Conservation (phyloP, 805 yeast species). For the Pichia insulana region DNA sequence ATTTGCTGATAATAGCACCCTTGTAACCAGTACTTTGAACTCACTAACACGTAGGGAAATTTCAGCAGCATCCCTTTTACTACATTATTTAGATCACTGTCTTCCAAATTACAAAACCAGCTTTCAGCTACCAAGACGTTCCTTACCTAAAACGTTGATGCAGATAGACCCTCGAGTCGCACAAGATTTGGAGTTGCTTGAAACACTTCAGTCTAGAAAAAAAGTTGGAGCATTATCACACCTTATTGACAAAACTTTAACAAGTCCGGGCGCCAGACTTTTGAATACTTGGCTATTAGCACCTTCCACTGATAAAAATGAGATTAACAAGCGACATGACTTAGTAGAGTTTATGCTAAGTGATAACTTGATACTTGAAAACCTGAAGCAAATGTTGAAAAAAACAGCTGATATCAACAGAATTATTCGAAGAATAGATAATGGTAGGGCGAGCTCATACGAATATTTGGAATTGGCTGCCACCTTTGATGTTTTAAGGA, state of each 20-base stretch:
- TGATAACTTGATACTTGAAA: conserved; percentile 23
- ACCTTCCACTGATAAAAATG: conserved; percentile 56
- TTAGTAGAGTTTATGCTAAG: conserved; percentile 37
- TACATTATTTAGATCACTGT: conserved; percentile 65
- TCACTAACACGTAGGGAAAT: conserved; percentile 39
- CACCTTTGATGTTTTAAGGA: conserved; percentile 21
- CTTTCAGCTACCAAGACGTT: conserved; percentile 58
- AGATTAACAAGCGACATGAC: conserved; percentile 48
- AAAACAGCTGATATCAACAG: conserved; percentile 50
- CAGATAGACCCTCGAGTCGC: conserved; percentile 77
- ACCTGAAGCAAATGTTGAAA: conserved; percentile 31
- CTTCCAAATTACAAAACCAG: conserved; percentile 59
- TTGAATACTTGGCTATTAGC: conserved; percentile 74
- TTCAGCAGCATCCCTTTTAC: conserved; percentile 51
- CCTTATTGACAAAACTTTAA: conserved; percentile 64
- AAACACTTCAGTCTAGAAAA: conserved; percentile 47
- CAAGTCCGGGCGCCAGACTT: conserved; percentile 76
- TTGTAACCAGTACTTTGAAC: conserved; percentile 22
- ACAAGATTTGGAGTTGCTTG: conserved; percentile 63
- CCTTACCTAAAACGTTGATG: conserved; percentile 44
- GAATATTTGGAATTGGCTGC: conserved; percentile 26
- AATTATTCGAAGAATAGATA: conserved; percentile 49
- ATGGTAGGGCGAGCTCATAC: conserved; percentile 23
- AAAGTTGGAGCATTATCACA: conserved; percentile 62
- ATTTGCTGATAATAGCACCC: conserved; percentile 30